Base-by-base conservation (phyloP, 176 grass and related monocot species). In the Areca catechu region DNA sequence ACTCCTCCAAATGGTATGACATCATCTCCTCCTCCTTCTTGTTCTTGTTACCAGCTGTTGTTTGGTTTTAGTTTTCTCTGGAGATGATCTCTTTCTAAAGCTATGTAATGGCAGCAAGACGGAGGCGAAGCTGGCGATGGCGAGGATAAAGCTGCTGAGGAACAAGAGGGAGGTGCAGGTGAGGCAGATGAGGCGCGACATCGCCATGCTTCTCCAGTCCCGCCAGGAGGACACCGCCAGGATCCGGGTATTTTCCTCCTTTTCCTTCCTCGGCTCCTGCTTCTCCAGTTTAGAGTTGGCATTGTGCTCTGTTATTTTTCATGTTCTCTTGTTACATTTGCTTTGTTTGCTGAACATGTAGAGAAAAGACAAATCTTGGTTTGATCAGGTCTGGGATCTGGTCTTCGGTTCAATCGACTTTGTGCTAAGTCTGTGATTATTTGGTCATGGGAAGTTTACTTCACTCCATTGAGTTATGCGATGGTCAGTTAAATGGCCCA, bases 81-180 rank as follows among this genome's bases (percentile, higher is more conserved):
- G 59, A 58, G 34, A 43, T 12, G 2, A 43, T 3, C 10, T 43
- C 1, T 14, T 43, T 43, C 34, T 43, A 43, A 43, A 43, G 34
- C 12, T 43, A 43, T 43, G 14, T 43, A 43, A 51, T 60, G 18
- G 77, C 75, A 95, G 89, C 65, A 95, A 95, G 74, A 81, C 89
- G 66, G 89, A 95, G 82, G 85, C 89, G 57, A 62, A 83, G 61
- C 88, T 89, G 89, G 89, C 78, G 24, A 71, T 78, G 49, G 89
- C 89, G 48, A 68, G 89, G 85, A 95, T 95, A 67, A 89, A 95
- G 76, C 78, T 95, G 63, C 78, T 95, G 55, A 69, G 75, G 72
- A 82, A 95, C 66, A 74, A 83, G 43, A 76, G 89, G 21, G 81
- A 85, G 60, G 78, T 77, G 77, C 85, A 82, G 78, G 79, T 95